phyloP scores from a whole-genome alignment of 179 eudicot species.

The Beta lomatogona region DNA sequence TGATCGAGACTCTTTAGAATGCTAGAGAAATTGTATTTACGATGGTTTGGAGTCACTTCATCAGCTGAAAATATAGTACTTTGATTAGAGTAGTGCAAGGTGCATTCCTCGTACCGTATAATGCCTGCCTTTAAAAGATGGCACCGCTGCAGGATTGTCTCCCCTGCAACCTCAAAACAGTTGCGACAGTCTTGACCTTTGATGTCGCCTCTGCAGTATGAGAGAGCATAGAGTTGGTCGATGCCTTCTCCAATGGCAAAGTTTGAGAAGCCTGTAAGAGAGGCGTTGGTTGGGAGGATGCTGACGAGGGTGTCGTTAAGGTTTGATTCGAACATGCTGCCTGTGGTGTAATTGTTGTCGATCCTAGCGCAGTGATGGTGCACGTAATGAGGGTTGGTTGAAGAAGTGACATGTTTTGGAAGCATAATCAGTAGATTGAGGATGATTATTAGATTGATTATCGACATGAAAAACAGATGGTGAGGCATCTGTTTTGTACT shows the following conservation, averaged over 20 bases:
- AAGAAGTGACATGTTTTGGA: background rate
- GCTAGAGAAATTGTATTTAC: slow-evolving; percentile 4
- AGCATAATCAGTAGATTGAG: background rate
- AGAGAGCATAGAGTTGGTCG: background rate
- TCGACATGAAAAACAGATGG: background rate
- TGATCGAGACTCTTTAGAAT: background rate
- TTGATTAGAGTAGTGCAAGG: background rate
- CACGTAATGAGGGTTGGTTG: background rate
- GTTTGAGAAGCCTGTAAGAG: background rate
- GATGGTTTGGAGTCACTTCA: background rate
- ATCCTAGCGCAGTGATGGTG: background rate
- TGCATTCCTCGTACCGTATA: background rate
- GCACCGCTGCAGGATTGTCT: background rate
- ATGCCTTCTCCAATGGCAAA: background rate
- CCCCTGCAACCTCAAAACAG: slow-evolving; percentile 1
- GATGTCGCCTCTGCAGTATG: background rate
- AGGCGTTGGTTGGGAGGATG: background rate
- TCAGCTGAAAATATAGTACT: background rate
- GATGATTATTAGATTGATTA: background rate
- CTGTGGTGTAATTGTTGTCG: background rate
- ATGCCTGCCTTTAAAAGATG: background rate
- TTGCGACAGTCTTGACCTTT: background rate
- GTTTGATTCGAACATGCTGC: slow-evolving; percentile 6
- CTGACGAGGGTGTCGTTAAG: background rate
- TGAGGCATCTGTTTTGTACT: background rate